phyloP scores from a whole-genome alignment of 352 stramenopile genomes.

The Globisporangium acanthophoron region DNA sequence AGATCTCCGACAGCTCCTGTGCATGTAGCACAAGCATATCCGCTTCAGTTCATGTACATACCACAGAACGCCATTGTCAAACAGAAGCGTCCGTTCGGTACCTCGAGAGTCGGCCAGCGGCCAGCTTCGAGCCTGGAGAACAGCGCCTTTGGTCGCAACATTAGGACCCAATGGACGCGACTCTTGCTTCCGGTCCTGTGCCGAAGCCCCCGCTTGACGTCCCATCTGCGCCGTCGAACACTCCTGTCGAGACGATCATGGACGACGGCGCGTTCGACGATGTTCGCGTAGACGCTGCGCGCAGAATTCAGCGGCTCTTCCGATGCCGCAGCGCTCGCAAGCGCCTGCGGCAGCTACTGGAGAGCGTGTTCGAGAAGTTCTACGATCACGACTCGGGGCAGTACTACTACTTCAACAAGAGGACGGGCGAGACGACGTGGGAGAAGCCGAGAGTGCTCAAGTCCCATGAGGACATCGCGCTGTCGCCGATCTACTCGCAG shows the following conservation, averaged over 20 bases:
- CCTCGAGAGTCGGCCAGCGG: conserved; percentile 65
- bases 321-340: conserved; percentile 41
- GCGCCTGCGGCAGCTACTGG: conserved; percentile 37
- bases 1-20: background rate
- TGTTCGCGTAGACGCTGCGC: conserved; percentile 17
- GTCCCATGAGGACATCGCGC: conserved; percentile 35
- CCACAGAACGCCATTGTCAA: no score
- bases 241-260: conserved; percentile 19
- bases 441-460: conserved; percentile 58
- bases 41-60: no score
- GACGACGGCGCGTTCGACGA: conserved; percentile 12
- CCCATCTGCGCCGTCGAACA: conserved; percentile 9
- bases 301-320: conserved; percentile 57
- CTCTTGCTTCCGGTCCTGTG: background rate
- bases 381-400: conserved; percentile 59
- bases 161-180: no score
- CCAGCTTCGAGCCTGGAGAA: conserved; percentile 69
- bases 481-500: conserved; percentile 27
- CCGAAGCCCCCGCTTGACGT: background rate
- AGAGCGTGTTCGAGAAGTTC: conserved; percentile 61
- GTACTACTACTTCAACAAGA: conserved; percentile 73
- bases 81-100: conserved; percentile 7
- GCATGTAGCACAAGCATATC: no score
- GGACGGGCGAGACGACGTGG: conserved; percentile 67
- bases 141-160: conserved; percentile 9